Evolutionary conservation across 2,329 filamentous ascomycete species (phyloP).

Genomic region (Pyrenochaeta sp.): DNA sequence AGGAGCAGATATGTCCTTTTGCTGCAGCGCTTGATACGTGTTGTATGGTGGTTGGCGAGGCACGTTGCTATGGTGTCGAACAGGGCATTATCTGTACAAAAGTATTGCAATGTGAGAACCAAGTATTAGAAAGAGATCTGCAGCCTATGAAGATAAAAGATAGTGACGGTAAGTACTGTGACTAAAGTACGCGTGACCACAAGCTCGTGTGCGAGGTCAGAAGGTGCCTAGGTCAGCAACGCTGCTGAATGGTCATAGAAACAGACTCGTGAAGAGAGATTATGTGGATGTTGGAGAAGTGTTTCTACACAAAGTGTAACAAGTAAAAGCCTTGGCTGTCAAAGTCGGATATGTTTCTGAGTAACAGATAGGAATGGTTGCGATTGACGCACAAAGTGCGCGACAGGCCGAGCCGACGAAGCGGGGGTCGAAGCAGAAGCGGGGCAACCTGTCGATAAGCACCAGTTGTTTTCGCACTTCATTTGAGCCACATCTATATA

Average conservation of each 20-base stretch:
- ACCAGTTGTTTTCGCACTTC: background rate
- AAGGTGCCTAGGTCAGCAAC: background rate
- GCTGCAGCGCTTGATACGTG: conserved; percentile 8
- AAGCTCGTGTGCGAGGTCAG: background rate
- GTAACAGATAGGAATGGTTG: background rate
- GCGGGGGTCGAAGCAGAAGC: conserved; percentile 12
- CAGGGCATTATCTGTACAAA: too few relatives aligned
- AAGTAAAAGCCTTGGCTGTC: background rate
- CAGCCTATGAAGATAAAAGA: background rate
- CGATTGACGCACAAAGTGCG: background rate
- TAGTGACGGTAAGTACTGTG: background rate
- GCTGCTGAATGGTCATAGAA: background rate
- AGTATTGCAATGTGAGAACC: too few relatives aligned
- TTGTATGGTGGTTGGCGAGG: conserved; percentile 1
- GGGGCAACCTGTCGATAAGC: conserved; percentile 12
- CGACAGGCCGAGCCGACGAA: conserved; percentile 7
- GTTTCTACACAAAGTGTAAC: background rate
- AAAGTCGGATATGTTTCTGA: background rate
- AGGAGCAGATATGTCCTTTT: conserved; percentile 1
- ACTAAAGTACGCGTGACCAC: background rate
- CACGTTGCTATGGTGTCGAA: background rate
- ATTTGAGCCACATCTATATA: too few relatives aligned
- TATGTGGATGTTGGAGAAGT: background rate
- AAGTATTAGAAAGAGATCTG: background rate
- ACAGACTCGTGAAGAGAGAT: background rate